Conservation (phyloP, 768 basidiomycete species). For the Leccinum imitatum region DNA sequence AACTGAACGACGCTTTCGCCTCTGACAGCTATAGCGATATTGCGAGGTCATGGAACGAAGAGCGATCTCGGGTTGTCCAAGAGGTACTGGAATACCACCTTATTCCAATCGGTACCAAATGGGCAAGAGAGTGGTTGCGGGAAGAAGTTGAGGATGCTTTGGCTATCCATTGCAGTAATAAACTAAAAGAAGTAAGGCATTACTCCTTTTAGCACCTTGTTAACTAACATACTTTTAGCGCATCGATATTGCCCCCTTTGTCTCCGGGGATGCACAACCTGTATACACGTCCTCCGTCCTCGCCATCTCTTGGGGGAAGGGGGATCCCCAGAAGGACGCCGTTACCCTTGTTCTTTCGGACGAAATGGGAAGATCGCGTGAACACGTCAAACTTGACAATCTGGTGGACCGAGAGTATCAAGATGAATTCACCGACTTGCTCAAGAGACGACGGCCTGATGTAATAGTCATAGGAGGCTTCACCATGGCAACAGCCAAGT, state of each 20-base stretch:
- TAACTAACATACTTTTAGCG: slow-evolving; percentile 49
- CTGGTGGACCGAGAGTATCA: slow-evolving; percentile 66
- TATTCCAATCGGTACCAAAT: slow-evolving; percentile 82
- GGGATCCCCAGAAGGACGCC: slow-evolving; percentile 89
- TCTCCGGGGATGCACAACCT: slow-evolving; percentile 56
- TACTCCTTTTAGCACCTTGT: neutral
- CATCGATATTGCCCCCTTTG: slow-evolving; percentile 78
- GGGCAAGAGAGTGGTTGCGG: slow-evolving; percentile 84
- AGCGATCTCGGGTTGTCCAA: slow-evolving; percentile 75
- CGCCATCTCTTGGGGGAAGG: slow-evolving; percentile 92
- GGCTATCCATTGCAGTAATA: slow-evolving; percentile 62
- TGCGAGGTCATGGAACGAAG: slow-evolving; percentile 88
- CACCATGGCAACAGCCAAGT: slow-evolving; percentile 73
- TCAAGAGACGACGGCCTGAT: slow-evolving; percentile 81
- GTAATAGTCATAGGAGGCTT: slow-evolving; percentile 90
- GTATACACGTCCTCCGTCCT: slow-evolving; percentile 80
- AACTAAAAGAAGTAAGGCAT: slow-evolving; percentile 66
- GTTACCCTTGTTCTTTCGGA: slow-evolving; percentile 85
- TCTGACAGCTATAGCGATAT: slow-evolving; percentile 85
- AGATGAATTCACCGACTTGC: slow-evolving; percentile 78
- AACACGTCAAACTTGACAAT: slow-evolving; percentile 87
- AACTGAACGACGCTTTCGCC: slow-evolving; percentile 76
- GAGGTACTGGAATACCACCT: slow-evolving; percentile 79
- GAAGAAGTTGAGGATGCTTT: slow-evolving; percentile 89
- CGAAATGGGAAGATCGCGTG: slow-evolving; percentile 85